Evolutionary conservation across 2,329 filamentous ascomycete genomes (phyloP).

Genomic region (Aspergillus ochraceoroseus): DNA sequence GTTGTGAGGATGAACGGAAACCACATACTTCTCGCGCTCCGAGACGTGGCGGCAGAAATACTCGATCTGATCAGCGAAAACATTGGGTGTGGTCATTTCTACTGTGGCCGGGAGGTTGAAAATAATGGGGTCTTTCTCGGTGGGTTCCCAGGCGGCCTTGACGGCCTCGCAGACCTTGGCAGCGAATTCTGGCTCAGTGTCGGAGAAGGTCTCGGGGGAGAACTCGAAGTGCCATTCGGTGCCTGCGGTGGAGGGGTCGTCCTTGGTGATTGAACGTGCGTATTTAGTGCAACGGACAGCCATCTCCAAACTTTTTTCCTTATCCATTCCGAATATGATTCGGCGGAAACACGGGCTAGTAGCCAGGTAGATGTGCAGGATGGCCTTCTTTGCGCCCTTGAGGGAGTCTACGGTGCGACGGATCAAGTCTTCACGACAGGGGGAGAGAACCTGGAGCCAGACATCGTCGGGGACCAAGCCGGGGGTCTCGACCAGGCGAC

Average conservation of each 20-base stretch:
- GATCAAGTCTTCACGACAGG: constrained; percentile 88
- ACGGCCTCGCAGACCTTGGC: constrained; percentile 85
- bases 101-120: constrained; percentile 97
- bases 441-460: constrained; percentile 84
- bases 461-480: constrained; percentile 83
- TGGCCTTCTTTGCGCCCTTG: constrained; percentile 83
- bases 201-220: constrained; percentile 67
- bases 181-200: constrained; percentile 77
- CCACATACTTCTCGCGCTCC: constrained; percentile 78
- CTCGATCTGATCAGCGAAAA: constrained; percentile 94
- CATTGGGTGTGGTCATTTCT: constrained; percentile 88
- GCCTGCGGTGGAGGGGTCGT: constrained; percentile 53
- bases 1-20: constrained; percentile 91
- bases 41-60: constrained; percentile 85
- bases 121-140: constrained; percentile 74
- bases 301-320: constrained; percentile 73
- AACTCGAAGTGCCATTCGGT: constrained; percentile 54
- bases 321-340: constrained; percentile 81
- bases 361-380: constrained; percentile 92
- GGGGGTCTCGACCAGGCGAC: constrained; percentile 77
- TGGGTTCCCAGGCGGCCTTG: constrained; percentile 86
- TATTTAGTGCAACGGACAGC: constrained; percentile 82
- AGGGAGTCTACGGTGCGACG: constrained; percentile 82
- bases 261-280: constrained; percentile 84
- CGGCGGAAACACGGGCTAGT: constrained; percentile 93